Percentiles rank a stretch among this genome's conserved stretches.
These are phyloP conservation scores for Phoma sp. DNA, from an alignment of 2,329 filamentous ascomycete species.

Conservation along the genomic window DNA sequence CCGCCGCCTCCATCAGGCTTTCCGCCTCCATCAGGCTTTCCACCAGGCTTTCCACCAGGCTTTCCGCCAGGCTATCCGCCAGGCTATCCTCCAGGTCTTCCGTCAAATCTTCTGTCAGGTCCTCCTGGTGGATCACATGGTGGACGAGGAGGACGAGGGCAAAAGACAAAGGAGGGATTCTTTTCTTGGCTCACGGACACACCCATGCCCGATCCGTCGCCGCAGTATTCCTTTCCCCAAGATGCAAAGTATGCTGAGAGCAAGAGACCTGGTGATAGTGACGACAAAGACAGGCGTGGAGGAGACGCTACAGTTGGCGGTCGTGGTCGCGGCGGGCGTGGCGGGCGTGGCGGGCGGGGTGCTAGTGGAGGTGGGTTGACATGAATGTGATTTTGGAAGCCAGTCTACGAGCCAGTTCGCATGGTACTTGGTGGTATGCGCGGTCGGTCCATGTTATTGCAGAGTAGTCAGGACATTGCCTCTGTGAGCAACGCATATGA, in stretches of 20 bases:
- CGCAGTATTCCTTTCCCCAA: no score
- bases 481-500: no score
- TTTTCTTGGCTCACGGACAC: background rate
- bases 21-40: no score
- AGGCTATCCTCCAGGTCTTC: no score
- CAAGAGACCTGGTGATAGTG: background rate
- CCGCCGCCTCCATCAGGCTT: background rate
- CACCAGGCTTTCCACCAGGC: no score
- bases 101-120: no score
- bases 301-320: background rate
- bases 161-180: background rate
- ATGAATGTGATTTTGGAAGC: no score
- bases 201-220: background rate
- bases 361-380: background rate
- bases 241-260: background rate
- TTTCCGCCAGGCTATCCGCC: no score
- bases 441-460: no score
- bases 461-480: no score
- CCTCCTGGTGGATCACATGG: background rate
- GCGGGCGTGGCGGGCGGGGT: background rate
- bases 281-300: background rate
- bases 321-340: background rate
- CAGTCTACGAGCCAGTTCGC: no score
- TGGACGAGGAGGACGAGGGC: background rate
- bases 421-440: no score